phyloP scores from a whole-genome alignment of 176 grass and related monocot species.

The Musa beccarii region DNA sequence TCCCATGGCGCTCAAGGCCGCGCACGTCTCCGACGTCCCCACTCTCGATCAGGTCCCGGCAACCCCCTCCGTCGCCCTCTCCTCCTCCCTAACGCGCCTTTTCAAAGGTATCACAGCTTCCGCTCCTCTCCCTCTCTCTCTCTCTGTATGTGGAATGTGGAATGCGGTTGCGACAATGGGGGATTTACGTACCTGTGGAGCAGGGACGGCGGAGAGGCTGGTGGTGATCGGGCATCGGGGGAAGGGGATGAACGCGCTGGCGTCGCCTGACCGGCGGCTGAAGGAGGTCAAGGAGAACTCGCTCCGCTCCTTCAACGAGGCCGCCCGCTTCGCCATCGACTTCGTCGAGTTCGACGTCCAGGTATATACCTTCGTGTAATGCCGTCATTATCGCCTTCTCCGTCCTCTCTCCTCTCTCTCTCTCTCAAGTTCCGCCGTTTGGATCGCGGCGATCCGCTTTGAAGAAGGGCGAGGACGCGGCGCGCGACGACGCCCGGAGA shows the following conservation, averaged over 20 bases:
- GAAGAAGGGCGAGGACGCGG: neutral
- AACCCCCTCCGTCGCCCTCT: neutral
- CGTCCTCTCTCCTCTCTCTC: neutral
- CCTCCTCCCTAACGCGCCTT: neutral
- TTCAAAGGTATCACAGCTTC: no score
- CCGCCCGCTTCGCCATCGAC: conserved; percentile 66
- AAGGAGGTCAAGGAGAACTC: conserved; percentile 89
- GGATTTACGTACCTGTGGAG: neutral
- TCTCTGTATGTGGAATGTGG: no score
- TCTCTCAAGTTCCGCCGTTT: no score
- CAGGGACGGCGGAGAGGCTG: conserved; percentile 20
- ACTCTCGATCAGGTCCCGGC: neutral
- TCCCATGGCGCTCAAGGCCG: neutral
- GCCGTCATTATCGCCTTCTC: neutral
- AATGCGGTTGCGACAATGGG: no score
- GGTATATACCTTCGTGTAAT: conserved; percentile 20
- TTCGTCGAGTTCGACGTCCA: conserved; percentile 96
- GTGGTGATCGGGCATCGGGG: conserved; percentile 77
- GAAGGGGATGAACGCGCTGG: conserved; percentile 94
- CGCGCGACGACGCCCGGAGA: neutral
- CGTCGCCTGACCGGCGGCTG: conserved; percentile 55
- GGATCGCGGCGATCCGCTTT: neutral
- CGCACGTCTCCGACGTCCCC: neutral
- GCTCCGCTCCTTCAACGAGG: conserved; percentile 72
- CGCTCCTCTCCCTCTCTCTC: no score